These are phyloP conservation scores for Taxillus chinensis DNA, from an alignment of 164 flowering plant species.

Conservation along the genomic window DNA sequence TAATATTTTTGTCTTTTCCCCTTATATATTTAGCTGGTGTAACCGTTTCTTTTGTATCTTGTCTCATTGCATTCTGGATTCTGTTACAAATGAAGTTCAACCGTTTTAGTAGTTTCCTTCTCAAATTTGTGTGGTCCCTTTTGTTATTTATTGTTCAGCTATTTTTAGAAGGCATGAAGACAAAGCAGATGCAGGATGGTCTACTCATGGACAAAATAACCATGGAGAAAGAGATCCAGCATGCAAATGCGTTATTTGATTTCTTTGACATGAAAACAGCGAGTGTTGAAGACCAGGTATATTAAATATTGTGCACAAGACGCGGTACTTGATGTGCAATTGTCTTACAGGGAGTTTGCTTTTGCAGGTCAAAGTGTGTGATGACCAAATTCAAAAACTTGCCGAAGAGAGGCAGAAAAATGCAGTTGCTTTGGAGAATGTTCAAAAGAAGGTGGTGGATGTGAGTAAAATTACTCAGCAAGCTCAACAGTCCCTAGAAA, in stretches of 20 bases:
- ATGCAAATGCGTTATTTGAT: conserved; percentile 41
- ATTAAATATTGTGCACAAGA: neutral
- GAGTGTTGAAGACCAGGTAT: conserved; percentile 81
- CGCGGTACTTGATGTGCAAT: neutral
- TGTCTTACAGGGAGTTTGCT: conserved; percentile 1
- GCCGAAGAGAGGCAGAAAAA: conserved; percentile 54
- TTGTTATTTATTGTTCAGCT: conserved; percentile 42
- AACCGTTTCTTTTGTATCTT: too few relatives aligned
- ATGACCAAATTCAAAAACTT: conserved; percentile 63
- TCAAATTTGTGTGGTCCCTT: neutral
- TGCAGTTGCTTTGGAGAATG: conserved; percentile 35
- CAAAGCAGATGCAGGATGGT: conserved; percentile 52
- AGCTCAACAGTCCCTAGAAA: conserved; percentile 42
- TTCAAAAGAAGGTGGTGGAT: conserved; percentile 48
- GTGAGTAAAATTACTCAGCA: conserved; percentile 45
- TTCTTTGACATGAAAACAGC: conserved; percentile 41
- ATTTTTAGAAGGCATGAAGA: conserved; percentile 65
- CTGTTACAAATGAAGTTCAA: neutral
- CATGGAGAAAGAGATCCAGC: conserved; percentile 53
- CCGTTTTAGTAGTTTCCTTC: neutral
- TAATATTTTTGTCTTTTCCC: too few relatives aligned
- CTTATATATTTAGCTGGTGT: too few relatives aligned
- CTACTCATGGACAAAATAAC: conserved; percentile 43
- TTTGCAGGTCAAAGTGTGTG: conserved; percentile 54
- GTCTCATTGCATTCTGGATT: too few relatives aligned